Base-by-base conservation (phyloP, 75 land plant genomes). In the Larix kaempferi region DNA sequence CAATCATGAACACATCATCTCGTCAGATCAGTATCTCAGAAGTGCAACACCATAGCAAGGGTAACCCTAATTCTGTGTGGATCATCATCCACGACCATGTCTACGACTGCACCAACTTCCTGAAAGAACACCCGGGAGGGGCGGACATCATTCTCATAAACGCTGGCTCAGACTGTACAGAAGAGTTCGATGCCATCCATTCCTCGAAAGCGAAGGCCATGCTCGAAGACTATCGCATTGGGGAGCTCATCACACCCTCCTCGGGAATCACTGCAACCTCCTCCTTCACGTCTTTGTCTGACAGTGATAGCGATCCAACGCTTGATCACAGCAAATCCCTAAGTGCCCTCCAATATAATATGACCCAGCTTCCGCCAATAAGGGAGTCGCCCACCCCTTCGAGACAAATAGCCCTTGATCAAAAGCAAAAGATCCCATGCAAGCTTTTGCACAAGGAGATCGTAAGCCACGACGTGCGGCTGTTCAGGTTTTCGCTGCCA, bases 101-200 rank as follows among this genome's bases (percentile, higher is more conserved):
- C 69, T 96, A 96, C 83, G 99, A 96, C 77, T 96, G 99, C 86
- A 96, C 99, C 22, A 64, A 67, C 10, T 96, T 94, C 85, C 79
- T 96, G 59, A 84, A 86, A 19, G 98, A 96, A 73, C 99, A 96
- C 59, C 99, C 98, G 2, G 99, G 99, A 41, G 95, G 99, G 0
- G 65, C 88, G 56, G 98, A 96, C 71, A 92, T 92, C 82, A 94
- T 96, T 57, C 83, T 92, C 23, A 94, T 94, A 84, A 94, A 94
- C 64, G 95, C 95, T 17, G 98, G 98, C 37, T 81, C 83, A 2
- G 98, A 96, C 60, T 89, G 95, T 81, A 92, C 99, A 19, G 95
- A 96, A 52, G 99, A 96, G 77, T 96, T 96, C 74, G 99, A 96
- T 54, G 94, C 95, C 65, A 96, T 96, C 21, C 98, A 96, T 83